Conservation (phyloP, 2,329 filamentous ascomycete genomes). For the Colletotrichum tofieldiae region DNA sequence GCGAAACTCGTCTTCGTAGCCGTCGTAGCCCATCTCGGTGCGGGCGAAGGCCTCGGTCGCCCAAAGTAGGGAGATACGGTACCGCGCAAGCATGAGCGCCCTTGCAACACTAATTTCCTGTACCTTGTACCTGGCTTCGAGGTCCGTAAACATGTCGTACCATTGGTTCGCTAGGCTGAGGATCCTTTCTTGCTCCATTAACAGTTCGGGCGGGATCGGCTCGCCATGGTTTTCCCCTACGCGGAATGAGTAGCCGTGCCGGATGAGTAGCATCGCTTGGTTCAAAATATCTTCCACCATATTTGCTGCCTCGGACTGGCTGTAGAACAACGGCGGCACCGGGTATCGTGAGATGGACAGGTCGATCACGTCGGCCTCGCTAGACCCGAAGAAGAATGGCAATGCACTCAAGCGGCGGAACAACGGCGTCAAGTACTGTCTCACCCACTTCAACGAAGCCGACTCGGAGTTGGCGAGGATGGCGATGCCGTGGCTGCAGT, state of each 20-base stretch:
- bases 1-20: slow-evolving; percentile 53
- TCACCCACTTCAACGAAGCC: background rate
- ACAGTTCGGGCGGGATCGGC: slow-evolving; percentile 41
- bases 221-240: slow-evolving; percentile 28
- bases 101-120: background rate
- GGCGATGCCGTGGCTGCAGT: slow-evolving; percentile 30
- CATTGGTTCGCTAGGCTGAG: background rate
- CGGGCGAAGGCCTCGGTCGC: slow-evolving; percentile 1
- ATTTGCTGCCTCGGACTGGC: slow-evolving; percentile 49
- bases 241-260: slow-evolving; percentile 48
- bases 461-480: slow-evolving; percentile 9
- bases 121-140: slow-evolving; percentile 2
- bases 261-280: slow-evolving; percentile 50
- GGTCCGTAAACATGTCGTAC: slow-evolving; percentile 46
- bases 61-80: slow-evolving; percentile 21
- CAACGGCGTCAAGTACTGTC: slow-evolving; percentile 17
- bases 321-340: slow-evolving; percentile 7
- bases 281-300: slow-evolving; percentile 50
- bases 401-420: slow-evolving; percentile 25
- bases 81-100: slow-evolving; percentile 12
- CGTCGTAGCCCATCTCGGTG: slow-evolving; percentile 54
- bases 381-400: slow-evolving; percentile 15
- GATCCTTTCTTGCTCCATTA: slow-evolving; percentile 16
- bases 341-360: slow-evolving; percentile 21
- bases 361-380: slow-evolving; percentile 22